These are phyloP conservation scores for Lentithecium fluviatile DNA, from an alignment of 495 filamentous ascomycete species.

Conservation along the genomic window DNA sequence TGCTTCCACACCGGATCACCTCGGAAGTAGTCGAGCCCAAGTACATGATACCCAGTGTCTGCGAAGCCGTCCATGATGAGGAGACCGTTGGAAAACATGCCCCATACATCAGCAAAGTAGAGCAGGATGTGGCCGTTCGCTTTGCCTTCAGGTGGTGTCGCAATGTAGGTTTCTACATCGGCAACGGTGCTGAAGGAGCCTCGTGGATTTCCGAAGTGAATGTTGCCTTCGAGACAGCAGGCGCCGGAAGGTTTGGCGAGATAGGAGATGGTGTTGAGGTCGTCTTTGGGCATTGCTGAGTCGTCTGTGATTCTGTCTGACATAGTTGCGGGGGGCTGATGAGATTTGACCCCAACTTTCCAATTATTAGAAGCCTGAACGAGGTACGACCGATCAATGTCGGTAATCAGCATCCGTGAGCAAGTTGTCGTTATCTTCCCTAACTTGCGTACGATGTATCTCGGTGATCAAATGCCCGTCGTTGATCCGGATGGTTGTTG, in stretches of 20 bases:
- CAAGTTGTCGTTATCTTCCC: too few relatives aligned
- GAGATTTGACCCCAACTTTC: not conserved
- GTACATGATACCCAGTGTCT: conserved; percentile 43
- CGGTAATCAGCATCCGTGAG: too few relatives aligned
- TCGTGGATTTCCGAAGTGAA: conserved; percentile 43
- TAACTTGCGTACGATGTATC: too few relatives aligned
- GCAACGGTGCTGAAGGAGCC: conserved; percentile 38
- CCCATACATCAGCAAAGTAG: conserved; percentile 48
- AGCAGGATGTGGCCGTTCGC: conserved; percentile 45
- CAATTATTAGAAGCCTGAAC: too few relatives aligned
- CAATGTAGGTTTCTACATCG: conserved; percentile 43
- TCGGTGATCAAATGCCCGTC: too few relatives aligned
- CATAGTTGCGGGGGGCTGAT: not conserved
- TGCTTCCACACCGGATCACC: conserved; percentile 49
- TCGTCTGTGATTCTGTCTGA: conserved; percentile 3
- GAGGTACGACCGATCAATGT: too few relatives aligned
- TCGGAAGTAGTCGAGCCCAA: conserved; percentile 48
- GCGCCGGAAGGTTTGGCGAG: conserved; percentile 41
- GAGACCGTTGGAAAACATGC: conserved; percentile 43
- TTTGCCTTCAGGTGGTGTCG: conserved; percentile 35
- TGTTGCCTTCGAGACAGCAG: conserved; percentile 42
- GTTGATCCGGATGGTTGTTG: too few relatives aligned
- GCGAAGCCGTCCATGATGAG: conserved; percentile 49
- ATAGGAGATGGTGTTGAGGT: conserved; percentile 8
- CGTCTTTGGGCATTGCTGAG: not conserved